Base-by-base conservation (phyloP, 768 basidiomycete species). In the Auricularia heimuer region DNA sequence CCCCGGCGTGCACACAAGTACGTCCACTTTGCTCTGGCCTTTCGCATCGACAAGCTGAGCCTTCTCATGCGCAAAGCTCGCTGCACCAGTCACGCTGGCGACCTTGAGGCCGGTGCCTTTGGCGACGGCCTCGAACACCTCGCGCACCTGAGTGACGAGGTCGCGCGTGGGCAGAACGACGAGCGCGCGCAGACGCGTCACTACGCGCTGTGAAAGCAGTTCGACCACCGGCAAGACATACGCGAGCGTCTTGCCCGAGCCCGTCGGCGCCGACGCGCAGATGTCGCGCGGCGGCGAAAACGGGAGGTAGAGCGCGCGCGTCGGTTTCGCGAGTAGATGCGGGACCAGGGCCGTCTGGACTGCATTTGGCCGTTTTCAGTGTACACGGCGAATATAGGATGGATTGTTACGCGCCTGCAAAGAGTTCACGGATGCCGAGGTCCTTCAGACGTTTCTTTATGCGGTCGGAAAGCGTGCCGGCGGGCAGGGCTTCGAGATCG, bases 161-260 rank as follows among this genome's bases (percentile, higher is more conserved):
- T 99, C 97, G 61, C 94, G 84, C 7, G 97, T 99, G 1, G 97
- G 97, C 0, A 98, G 78, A 10, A 99, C 88, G 35, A 98, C 78
- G 8, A 99, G 80, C 0, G 95, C 95, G 24, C 96, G 83, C 21
- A 99, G 75, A 36, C 91, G 85, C 0, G 92, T 95, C 24, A 97
- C 83, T 8, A 92, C 77, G 56, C 93, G 81, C 1, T 80, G 74
- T 3, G 88, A 85, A 21, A 99, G 77, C 2, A 89, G 93, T 81
- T 97, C 93, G 36, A 97, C 80, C 64, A 98, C 90, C 1, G 97
- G 97, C 39, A 98, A 77, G 1, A 88, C 91, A 76, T 99, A 99
- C n/a, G 93, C 91, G 35, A 99, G 81, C 0, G 96, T 99, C 75
- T 99, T 99, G 0, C 97, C 97, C 69, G 94, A 97, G 29, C 97